Conservation (phyloP, 2,329 filamentous ascomycete species). For the Zymoseptoria brevis region DNA sequence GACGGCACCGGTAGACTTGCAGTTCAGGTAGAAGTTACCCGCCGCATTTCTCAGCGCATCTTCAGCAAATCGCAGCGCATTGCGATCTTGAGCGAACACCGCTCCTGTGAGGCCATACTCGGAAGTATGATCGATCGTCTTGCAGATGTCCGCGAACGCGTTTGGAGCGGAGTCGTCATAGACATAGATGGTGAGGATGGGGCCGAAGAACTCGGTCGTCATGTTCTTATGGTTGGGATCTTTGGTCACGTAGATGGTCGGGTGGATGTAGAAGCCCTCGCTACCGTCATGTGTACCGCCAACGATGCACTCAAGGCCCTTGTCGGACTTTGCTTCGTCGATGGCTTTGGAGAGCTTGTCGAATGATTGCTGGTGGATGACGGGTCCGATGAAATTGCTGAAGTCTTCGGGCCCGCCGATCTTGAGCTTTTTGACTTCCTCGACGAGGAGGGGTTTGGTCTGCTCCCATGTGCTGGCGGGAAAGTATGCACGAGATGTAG, state of each 20-base stretch:
- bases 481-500: conserved; percentile 72
- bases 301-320: conserved; percentile 61
- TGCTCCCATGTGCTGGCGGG: conserved; percentile 65
- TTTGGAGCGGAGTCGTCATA: conserved; percentile 58
- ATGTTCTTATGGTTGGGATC: conserved; percentile 69
- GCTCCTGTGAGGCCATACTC: conserved; percentile 73
- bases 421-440: conserved; percentile 62
- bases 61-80: conserved; percentile 59
- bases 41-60: conserved; percentile 63
- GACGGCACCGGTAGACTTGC: conserved; percentile 56
- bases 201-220: conserved; percentile 73
- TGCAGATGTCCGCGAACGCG: conserved; percentile 53
- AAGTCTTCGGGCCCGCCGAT: conserved; percentile 63
- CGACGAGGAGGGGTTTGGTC: conserved; percentile 58
- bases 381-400: conserved; percentile 75
- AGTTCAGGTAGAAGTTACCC: conserved; percentile 82
- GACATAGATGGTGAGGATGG: conserved; percentile 64
- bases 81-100: conserved; percentile 63
- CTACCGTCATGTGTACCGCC: conserved; percentile 71
- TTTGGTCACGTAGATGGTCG: conserved; percentile 69
- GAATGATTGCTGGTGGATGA: conserved; percentile 76
- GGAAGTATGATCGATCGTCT: conserved; percentile 60
- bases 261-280: conserved; percentile 75
- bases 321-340: conserved; percentile 69
- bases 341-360: conserved; percentile 71